Conservation (phyloP, 164 flowering plant species). For the Litsea cubeba region DNA sequence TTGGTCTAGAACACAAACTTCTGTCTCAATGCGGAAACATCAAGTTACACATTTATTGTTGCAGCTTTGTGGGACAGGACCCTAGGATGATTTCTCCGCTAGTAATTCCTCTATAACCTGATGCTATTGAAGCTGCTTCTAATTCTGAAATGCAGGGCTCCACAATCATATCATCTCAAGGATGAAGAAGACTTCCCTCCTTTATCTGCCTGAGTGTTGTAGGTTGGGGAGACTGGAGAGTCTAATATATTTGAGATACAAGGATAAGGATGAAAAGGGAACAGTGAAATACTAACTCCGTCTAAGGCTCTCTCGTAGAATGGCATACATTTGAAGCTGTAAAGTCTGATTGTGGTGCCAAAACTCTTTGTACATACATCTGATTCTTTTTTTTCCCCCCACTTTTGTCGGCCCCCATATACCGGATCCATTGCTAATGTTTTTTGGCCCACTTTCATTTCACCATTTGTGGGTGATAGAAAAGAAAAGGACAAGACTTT, state of each 20-base stretch:
- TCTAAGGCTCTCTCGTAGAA: conserved; percentile 1
- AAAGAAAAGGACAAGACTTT: too few species aligned
- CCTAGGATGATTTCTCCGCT: too few species aligned
- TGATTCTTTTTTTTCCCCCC: background rate
- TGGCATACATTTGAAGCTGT: background rate
- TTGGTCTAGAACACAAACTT: too few species aligned
- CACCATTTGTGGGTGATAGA: background rate
- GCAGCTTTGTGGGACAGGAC: too few species aligned
- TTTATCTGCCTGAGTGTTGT: conserved; percentile 19
- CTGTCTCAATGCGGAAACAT: too few species aligned
- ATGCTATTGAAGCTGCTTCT: conserved; percentile 1
- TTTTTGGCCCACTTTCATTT: background rate
- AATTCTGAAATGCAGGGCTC: conserved; percentile 34
- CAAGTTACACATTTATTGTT: too few species aligned
- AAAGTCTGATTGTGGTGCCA: background rate
- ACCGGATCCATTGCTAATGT: conserved; percentile 1
- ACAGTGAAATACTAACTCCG: conserved; percentile 20
- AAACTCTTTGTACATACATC: conserved; percentile 14
- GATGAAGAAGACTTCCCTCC: conserved; percentile 70
- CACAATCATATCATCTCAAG: conserved; percentile 44
- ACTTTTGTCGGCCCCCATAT: background rate
- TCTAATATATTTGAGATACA: conserved; percentile 1
- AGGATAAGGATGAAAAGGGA: background rate
- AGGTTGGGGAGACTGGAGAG: background rate
- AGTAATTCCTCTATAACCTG: background rate